phyloP scores from a whole-genome alignment of 176 grass and related monocot species.

The Triticum timopheevii region DNA sequence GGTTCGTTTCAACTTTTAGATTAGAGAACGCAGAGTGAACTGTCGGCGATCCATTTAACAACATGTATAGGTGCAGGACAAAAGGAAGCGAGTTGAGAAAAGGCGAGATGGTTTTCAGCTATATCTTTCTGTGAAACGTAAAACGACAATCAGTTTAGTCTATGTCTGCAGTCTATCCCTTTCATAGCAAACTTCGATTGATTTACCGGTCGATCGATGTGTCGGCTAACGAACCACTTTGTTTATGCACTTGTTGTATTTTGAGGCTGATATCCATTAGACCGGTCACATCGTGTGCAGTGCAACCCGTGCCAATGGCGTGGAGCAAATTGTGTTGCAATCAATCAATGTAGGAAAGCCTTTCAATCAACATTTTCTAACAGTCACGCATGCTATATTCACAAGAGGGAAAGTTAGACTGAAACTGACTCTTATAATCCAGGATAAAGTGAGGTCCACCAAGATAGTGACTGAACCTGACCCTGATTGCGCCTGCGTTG shows the following conservation, averaged over 20 bases:
- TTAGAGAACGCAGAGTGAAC: not conserved
- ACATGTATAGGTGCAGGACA: not conserved
- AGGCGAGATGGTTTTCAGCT: slow-evolving; percentile 16
- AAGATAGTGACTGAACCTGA: slow-evolving; percentile 33
- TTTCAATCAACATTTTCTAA: not conserved
- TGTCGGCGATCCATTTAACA: slow-evolving; percentile 18
- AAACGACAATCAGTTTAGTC: not conserved
- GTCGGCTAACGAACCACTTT: not conserved
- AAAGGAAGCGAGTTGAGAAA: slow-evolving; percentile 7
- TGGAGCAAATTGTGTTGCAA: not conserved
- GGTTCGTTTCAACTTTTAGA: not conserved
- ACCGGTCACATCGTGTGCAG: not conserved
- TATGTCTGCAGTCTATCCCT: slow-evolving; percentile 3
- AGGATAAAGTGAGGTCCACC: slow-evolving; percentile 31
- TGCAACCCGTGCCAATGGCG: not conserved
- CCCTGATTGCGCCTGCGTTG: not conserved
- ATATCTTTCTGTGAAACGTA: not conserved
- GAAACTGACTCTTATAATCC: slow-evolving; percentile 40
- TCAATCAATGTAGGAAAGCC: not conserved
- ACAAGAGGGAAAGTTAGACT: slow-evolving; percentile 6
- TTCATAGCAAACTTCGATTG: not conserved
- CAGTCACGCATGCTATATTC: slow-evolving; percentile 29
- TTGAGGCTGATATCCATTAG: slow-evolving; percentile 25
- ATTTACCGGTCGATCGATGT: not conserved
- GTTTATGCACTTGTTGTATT: not conserved